Percentiles rank a stretch among this genome's conserved stretches.
Conservation (phyloP, 768 basidiomycete genomes). For the Pulveroboletus frians region DNA sequence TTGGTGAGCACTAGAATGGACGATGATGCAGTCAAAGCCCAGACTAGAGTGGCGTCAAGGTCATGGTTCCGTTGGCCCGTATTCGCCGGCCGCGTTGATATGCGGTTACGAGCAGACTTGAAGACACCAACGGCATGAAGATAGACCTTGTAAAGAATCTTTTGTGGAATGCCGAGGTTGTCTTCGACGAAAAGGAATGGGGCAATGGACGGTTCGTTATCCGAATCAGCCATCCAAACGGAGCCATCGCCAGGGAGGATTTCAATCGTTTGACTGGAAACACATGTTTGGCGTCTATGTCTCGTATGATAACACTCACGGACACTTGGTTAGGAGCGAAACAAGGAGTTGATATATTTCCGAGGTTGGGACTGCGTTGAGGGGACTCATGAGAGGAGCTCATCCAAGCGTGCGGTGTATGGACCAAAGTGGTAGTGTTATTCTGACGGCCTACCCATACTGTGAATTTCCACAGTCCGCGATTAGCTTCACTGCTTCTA, state of each 20-base stretch:
- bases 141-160: conserved; percentile 50
- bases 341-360: conserved; percentile 20
- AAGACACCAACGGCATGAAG: conserved; percentile 38
- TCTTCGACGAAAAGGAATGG: conserved; percentile 56
- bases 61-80: neutral
- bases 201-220: conserved; percentile 17
- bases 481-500: neutral
- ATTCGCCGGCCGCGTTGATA: neutral
- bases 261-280: conserved; percentile 43
- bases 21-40: conserved; percentile 32
- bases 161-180: conserved; percentile 63
- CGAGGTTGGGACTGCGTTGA: neutral
- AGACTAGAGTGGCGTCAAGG: conserved; percentile 7
- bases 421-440: neutral
- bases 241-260: conserved; percentile 54
- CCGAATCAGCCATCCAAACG: conserved; percentile 36
- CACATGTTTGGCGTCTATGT: neutral
- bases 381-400: neutral
- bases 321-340: conserved; percentile 20
- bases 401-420: neutral
- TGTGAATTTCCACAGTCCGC: neutral
- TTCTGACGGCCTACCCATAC: too few relatives aligned
- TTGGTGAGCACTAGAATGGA: conserved; percentile 57
- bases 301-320: conserved; percentile 19
- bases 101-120: conserved; percentile 19